These are phyloP conservation scores for Hypomontagnella monticulosa DNA, from an alignment of 495 filamentous ascomycete species.

Conservation along the genomic window DNA sequence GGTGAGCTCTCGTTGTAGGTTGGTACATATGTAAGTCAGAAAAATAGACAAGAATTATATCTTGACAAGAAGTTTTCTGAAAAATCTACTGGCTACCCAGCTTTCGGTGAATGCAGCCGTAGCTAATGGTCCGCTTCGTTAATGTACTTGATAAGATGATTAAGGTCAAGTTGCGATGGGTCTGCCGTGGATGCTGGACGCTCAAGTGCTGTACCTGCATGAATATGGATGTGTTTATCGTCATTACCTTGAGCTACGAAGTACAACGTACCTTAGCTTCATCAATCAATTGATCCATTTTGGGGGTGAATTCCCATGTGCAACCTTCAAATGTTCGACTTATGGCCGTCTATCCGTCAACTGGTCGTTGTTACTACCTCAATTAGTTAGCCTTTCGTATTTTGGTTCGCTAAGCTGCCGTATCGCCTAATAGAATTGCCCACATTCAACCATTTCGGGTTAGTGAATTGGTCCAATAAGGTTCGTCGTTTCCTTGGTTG, in stretches of 20 bases:
- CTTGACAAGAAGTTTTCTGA: background rate
- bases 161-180: background rate
- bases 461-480: slow-evolving; percentile 17
- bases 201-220: slow-evolving; percentile 42
- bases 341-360: slow-evolving; percentile 30
- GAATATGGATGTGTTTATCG: slow-evolving; percentile 31
- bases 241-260: slow-evolving; percentile 14
- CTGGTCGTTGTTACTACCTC: slow-evolving; percentile 19
- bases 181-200: too few species aligned
- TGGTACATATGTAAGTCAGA: background rate
- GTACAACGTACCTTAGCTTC: too few species aligned
- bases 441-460: background rate
- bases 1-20: too few species aligned
- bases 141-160: slow-evolving; percentile 24
- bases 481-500: slow-evolving; percentile 14
- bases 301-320: background rate
- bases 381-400: slow-evolving; percentile 5
- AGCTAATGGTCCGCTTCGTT: slow-evolving; percentile 22
- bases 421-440: slow-evolving; percentile 13
- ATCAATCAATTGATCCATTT: background rate
- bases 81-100: background rate
- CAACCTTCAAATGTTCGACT: background rate
- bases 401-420: slow-evolving; percentile 4
- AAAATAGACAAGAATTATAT: too few species aligned
- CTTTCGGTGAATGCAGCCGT: slow-evolving; percentile 35